phyloP scores from a whole-genome alignment of 2,329 filamentous ascomycete genomes.

The Bipolaris gigantea region DNA sequence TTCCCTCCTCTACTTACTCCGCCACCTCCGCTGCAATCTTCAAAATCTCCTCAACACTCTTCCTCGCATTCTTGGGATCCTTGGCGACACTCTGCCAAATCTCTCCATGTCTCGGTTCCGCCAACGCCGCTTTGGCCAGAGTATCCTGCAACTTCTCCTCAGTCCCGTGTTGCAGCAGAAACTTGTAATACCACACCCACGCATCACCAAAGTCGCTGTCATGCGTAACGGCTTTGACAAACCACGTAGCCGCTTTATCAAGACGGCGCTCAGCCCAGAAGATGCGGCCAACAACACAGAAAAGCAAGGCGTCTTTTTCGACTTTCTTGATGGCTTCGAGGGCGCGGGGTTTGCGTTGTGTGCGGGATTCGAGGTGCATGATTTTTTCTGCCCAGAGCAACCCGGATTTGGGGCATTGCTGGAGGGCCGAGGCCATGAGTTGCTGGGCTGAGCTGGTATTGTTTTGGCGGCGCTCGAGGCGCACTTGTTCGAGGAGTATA shows the following conservation, averaged over 20 bases:
- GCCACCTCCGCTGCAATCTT: constrained; percentile 70
- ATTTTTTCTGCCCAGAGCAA: constrained; percentile 93
- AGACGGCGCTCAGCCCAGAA: constrained; percentile 93
- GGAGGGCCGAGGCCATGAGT: constrained; percentile 89
- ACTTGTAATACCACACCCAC: constrained; percentile 99
- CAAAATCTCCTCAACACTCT: constrained; percentile 77
- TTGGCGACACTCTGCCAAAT: constrained; percentile 86
- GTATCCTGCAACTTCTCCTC: constrained; percentile 90
- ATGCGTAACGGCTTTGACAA: constrained; percentile 88
- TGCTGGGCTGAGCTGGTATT: constrained; percentile 83
- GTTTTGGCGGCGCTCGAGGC: constrained; percentile 84
- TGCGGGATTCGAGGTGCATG: constrained; percentile 88
- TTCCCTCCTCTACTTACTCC: too few species aligned
- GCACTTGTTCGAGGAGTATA: constrained; percentile 91
- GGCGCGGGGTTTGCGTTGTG: constrained; percentile 86
- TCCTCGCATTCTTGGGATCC: constrained; percentile 77
- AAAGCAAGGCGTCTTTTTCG: constrained; percentile 85
- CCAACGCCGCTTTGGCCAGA: constrained; percentile 74
- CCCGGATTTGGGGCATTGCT: constrained; percentile 86
- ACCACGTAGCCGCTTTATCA: constrained; percentile 95
- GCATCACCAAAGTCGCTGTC: constrained; percentile 87
- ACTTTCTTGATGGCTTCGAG: constrained; percentile 97
- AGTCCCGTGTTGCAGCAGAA: constrained; percentile 87
- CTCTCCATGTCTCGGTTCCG: constrained; percentile 91
- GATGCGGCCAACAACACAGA: constrained; percentile 89